Percentiles rank a stretch among this genome's conserved stretches.
These are phyloP conservation scores for Wallacemonas rigidus DNA, from an alignment of 208 protist species.

Conservation along the genomic window DNA sequence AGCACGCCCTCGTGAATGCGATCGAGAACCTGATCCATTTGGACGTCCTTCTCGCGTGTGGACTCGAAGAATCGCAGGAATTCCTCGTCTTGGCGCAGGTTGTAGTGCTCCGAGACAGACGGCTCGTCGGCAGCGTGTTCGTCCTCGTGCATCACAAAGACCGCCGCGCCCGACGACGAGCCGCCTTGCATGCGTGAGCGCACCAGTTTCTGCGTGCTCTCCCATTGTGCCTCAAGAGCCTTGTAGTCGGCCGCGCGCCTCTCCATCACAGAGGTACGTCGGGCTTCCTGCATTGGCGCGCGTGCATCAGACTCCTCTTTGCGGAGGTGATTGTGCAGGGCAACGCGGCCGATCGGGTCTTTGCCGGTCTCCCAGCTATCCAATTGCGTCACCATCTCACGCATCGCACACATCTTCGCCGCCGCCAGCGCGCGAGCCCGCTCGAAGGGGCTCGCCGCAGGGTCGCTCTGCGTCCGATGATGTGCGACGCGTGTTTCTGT, in stretches of 20 bases:
- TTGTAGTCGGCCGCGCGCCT: constrained; percentile 31
- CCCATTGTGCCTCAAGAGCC: constrained; percentile 33
- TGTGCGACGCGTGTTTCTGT: constrained; percentile 25
- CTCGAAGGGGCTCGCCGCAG: constrained; percentile 2
- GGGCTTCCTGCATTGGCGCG: constrained; percentile 38
- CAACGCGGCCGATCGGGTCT: constrained; percentile 25
- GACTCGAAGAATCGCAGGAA: constrained; percentile 53
- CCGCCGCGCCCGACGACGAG: constrained; percentile 3
- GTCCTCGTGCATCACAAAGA: constrained; percentile 28
- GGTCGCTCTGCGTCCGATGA: constrained; percentile 13
- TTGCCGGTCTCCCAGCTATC: constrained; percentile 24
- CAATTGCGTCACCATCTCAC: constrained; percentile 47
- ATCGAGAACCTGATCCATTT: constrained; percentile 58
- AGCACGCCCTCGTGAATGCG: constrained; percentile 55
- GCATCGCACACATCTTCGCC: constrained; percentile 41
- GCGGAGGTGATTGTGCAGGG: constrained; percentile 43
- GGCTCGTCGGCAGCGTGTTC: constrained; percentile 18
- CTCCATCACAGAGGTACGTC: constrained; percentile 40
- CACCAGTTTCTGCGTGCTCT: constrained; percentile 46
- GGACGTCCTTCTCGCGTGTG: constrained; percentile 44
- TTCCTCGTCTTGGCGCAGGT: constrained; percentile 49
- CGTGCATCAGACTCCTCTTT: constrained; percentile 33
- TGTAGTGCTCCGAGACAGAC: constrained; percentile 22
- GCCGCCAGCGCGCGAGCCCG: constrained; percentile 12
- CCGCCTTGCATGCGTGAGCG: constrained; percentile 30